Base-by-base conservation (phyloP, 352 stramenopile genomes). In the Phytophthora litchii region DNA sequence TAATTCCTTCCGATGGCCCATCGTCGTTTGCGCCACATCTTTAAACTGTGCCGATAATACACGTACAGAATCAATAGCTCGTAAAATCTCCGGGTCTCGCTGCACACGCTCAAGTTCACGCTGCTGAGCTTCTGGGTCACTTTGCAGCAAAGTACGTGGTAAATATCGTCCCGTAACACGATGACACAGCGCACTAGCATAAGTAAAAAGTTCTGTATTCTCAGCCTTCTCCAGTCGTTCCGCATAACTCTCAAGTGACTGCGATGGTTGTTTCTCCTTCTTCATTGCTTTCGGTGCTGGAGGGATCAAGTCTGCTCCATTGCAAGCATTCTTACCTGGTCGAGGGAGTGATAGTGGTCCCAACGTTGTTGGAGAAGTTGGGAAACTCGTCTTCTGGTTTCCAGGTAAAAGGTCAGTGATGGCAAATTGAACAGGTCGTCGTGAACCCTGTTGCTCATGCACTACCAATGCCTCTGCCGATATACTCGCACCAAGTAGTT, bases 41-140 rank as follows among this genome's bases (percentile, higher is more conserved):
- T 92, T 88, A 71, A 92, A 92, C 44, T 92, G 78, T 10, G 73
- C 70, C 0, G 83, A 90, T 10, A 92, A 56, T 3, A 70, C 68
- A 38, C 64, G 70, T 17, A 90, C 74, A 0, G 69, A 51, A 1
- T 71, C 55, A 48, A 90, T 90, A 20, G 74, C 80, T 11, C 73
- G 60, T 6, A 90, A 34, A 17, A 92, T 67, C 38, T 92, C 80
- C 9, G 78, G 78, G 19, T 90, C 74, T 0, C 60, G 54, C 41
- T 89, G 80, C 8, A 90, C 76, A 14, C 81, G 71, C 25, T 70
- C 61, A 25, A 92, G 68, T 37, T 92, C 83, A 0, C 69, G 53
- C 19, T 82, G 72, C 42, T 92, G 83, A 1, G 77, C 74, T 13
- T 65, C 60, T 0, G 64, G 49, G 29, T 88, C 74, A 16, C 52